These are phyloP conservation scores for Glomus cerebriforme DNA, from an alignment of 192 early-diverging fungal genomes.

Conservation along the genomic window DNA sequence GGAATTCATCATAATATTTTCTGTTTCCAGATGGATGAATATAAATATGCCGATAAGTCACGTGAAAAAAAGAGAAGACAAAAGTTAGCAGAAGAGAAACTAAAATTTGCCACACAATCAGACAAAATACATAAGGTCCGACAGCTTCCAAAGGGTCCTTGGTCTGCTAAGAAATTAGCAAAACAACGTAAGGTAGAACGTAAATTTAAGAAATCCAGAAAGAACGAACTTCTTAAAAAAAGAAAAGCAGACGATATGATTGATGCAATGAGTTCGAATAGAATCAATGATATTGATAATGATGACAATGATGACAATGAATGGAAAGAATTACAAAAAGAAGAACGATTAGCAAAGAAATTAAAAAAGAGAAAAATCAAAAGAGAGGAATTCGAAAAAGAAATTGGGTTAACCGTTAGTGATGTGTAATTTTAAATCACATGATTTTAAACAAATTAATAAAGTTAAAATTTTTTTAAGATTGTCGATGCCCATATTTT, in stretches of 20 bases:
- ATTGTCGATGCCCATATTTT: not conserved
- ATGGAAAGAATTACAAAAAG: slow-evolving; percentile 63
- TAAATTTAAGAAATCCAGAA: slow-evolving; percentile 66
- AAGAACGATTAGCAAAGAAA: slow-evolving; percentile 63
- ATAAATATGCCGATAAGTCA: slow-evolving; percentile 69
- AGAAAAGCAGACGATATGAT: slow-evolving; percentile 40
- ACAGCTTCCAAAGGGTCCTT: slow-evolving; percentile 43
- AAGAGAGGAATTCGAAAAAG: slow-evolving; percentile 50
- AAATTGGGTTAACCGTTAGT: slow-evolving; percentile 35
- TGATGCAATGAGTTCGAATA: slow-evolving; percentile 33
- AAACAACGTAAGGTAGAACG: slow-evolving; percentile 69
- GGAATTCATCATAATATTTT: not conserved
- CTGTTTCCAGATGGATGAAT: slow-evolving; percentile 57
- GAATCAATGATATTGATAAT: not conserved
- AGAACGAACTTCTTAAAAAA: slow-evolving; percentile 52
- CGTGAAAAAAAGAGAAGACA: slow-evolving; percentile 67
- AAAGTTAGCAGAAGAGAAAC: slow-evolving; percentile 46
- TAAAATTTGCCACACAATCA: not conserved
- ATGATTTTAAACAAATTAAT: too few species aligned
- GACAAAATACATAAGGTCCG: not conserved
- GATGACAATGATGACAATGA: slow-evolving; percentile 51
- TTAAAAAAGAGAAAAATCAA: slow-evolving; percentile 55
- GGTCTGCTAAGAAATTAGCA: slow-evolving; percentile 73
- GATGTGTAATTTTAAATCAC: too few species aligned
- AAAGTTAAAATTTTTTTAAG: not conserved